Conservation (phyloP, 2,329 filamentous ascomycete genomes). For the Colletotrichum sp. region DNA sequence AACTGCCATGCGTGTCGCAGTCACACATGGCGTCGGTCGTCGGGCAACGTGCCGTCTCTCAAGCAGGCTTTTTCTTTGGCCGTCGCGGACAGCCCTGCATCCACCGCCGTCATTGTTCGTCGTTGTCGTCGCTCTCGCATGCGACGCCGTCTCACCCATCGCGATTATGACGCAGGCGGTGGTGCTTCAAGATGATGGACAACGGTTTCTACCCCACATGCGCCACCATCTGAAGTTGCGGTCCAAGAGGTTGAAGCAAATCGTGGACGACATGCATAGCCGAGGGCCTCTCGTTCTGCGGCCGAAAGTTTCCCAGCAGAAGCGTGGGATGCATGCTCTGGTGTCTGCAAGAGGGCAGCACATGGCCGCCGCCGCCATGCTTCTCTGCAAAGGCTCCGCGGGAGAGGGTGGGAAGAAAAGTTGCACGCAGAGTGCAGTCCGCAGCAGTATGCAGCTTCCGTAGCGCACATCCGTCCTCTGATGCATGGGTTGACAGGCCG, state of each 20-base stretch:
- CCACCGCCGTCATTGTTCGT: background rate
- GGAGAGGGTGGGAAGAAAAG: background rate
- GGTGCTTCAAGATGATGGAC: background rate
- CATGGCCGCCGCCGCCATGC: background rate
- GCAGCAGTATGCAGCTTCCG: slow-evolving; percentile 2
- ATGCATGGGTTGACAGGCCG: slow-evolving; percentile 15
- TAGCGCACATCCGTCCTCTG: background rate
- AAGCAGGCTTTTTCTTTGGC: background rate
- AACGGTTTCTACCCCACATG: slow-evolving; percentile 7
- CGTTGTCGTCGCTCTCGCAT: background rate
- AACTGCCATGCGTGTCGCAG: background rate
- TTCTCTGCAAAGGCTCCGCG: slow-evolving; percentile 5
- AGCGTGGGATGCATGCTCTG: slow-evolving; percentile 22
- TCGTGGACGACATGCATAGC: slow-evolving; percentile 37
- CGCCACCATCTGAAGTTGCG: slow-evolving; percentile 18
- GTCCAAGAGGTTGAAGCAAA: slow-evolving; percentile 1
- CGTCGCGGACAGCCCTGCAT: background rate
- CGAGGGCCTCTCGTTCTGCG: slow-evolving; percentile 42
- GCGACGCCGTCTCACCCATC: background rate
- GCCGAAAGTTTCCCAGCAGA: slow-evolving; percentile 25
- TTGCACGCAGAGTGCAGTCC: background rate
- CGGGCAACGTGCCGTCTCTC: background rate
- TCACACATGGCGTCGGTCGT: background rate
- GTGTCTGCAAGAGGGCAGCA: slow-evolving; percentile 13
- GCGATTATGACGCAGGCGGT: background rate